phyloP scores from a whole-genome alignment of 345 rosid genomes.

The Cardamine chenopodiifolia region DNA sequence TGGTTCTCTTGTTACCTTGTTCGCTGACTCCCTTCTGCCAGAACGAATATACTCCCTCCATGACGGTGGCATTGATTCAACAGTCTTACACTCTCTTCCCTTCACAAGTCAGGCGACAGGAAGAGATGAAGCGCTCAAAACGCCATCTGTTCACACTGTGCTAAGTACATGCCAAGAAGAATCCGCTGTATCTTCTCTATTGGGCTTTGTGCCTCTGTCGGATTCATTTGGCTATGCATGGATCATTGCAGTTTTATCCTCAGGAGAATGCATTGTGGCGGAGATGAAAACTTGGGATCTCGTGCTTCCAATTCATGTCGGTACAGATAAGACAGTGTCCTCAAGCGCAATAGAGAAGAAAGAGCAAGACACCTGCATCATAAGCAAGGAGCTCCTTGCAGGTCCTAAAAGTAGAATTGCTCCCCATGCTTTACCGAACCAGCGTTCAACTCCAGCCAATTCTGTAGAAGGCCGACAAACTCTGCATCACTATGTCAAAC shows the following conservation, averaged over 20 bases:
- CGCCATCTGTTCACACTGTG: slow-evolving; percentile 87
- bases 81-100: slow-evolving; percentile 89
- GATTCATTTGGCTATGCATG: slow-evolving; percentile 95
- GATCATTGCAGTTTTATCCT: slow-evolving; percentile 70
- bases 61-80: slow-evolving; percentile 82
- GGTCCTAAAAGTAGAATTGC: slow-evolving; percentile 81
- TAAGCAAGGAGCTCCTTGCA: slow-evolving; percentile 86
- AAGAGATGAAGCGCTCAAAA: slow-evolving; percentile 66
- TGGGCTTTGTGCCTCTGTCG: slow-evolving; percentile 67
- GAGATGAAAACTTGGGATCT: slow-evolving; percentile 88
- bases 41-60: slow-evolving; percentile 84
- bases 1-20: slow-evolving; percentile 55
- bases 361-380: slow-evolving; percentile 58
- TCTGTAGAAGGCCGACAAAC: slow-evolving; percentile 85
- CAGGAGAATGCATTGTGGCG: slow-evolving; percentile 75
- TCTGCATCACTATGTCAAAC: slow-evolving; percentile 86
- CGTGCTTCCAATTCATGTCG: slow-evolving; percentile 72
- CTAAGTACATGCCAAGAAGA: slow-evolving; percentile 82
- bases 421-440: slow-evolving; percentile 75
- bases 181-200: slow-evolving; percentile 54
- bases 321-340: slow-evolving; percentile 44
- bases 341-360: slow-evolving; percentile 46
- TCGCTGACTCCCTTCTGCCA: slow-evolving; percentile 75
- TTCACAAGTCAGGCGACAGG: slow-evolving; percentile 78
- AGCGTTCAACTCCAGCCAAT: slow-evolving; percentile 76